Evolutionary conservation across 2,329 filamentous ascomycete species (phyloP).

Genomic region (Pseudogymnoascus verrucosus): DNA sequence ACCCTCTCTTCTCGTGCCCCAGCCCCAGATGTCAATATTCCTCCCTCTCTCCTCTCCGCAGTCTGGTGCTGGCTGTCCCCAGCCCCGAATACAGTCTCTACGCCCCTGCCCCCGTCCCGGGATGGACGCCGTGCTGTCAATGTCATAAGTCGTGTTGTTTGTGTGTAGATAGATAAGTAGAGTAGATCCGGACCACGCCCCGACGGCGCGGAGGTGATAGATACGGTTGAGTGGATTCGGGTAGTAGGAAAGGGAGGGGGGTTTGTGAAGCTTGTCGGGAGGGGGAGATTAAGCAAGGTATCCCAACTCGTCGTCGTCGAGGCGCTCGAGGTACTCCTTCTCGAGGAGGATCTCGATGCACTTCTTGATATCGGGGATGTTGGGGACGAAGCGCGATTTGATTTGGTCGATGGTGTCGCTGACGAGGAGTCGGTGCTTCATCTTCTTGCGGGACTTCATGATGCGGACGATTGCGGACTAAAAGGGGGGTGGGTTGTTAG

Average conservation of each 20-base stretch:
- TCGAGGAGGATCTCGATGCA: conserved; percentile 97
- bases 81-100: neutral
- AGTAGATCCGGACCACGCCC: neutral
- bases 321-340: conserved; percentile 95
- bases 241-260: neutral
- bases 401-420: conserved; percentile 96
- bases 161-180: neutral
- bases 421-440: conserved; percentile 94
- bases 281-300: conserved; percentile 66
- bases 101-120: neutral
- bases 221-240: neutral
- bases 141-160: neutral
- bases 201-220: neutral
- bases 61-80: neutral
- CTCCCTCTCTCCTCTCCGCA: neutral
- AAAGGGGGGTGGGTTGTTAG: conserved; percentile 24
- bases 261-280: neutral
- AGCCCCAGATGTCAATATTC: neutral
- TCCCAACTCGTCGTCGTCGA: conserved; percentile 89
- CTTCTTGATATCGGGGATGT: conserved; percentile 96
- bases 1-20: neutral
- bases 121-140: neutral
- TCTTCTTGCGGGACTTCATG: conserved; percentile 98
- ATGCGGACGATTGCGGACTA: conserved; percentile 98
- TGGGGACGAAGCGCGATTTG: conserved; percentile 83